Percentiles rank a stretch among this genome's conserved stretches.
Evolutionary conservation across 495 filamentous ascomycete species (phyloP).

Genomic region (Lasiosphaeris hirsuta): DNA sequence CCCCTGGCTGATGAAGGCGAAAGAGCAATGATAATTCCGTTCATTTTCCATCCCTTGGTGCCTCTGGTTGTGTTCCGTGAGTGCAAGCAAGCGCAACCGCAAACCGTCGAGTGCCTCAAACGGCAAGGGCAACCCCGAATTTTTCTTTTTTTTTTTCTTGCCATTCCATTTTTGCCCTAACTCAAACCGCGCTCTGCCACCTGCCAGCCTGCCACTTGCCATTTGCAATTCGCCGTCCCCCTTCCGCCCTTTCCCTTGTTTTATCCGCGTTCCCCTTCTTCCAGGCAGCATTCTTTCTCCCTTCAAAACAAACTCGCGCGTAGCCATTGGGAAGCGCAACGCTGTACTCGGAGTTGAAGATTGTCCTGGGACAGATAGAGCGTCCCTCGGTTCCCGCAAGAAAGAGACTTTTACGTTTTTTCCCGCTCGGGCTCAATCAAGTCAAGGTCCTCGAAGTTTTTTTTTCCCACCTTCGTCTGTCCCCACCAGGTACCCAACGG

Average conservation of each 20-base stretch:
- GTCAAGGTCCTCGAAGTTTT: conserved; percentile 20
- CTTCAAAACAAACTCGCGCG: not conserved
- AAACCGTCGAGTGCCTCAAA: not conserved
- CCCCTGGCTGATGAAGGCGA: too few species aligned
- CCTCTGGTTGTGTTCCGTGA: too few species aligned
- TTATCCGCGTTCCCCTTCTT: conserved; percentile 25
- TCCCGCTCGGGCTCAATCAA: too few species aligned
- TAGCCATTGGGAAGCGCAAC: not conserved
- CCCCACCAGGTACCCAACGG: conserved; percentile 23
- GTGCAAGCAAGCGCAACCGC: too few species aligned
- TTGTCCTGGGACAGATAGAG: too few species aligned
- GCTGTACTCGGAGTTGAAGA: too few species aligned
- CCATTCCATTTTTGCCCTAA: conserved; percentile 8
- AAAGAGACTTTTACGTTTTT: too few species aligned
- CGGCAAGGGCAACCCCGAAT: conserved; percentile 2
- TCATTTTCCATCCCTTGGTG: too few species aligned
- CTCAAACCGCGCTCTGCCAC: conserved; percentile 1
- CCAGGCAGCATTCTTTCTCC: conserved; percentile 4
- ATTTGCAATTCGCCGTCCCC: conserved; percentile 14
- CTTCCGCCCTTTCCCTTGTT: conserved; percentile 18
- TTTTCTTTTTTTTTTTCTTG: conserved; percentile 3
- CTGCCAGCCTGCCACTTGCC: conserved; percentile 23
- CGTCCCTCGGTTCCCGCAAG: too few species aligned
- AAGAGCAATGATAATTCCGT: too few species aligned
- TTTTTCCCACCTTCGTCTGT: conserved; percentile 18